Evolutionary conservation across 108 stramenopile genomes (phyloP).

Genomic region (Fragilaria radians): DNA sequence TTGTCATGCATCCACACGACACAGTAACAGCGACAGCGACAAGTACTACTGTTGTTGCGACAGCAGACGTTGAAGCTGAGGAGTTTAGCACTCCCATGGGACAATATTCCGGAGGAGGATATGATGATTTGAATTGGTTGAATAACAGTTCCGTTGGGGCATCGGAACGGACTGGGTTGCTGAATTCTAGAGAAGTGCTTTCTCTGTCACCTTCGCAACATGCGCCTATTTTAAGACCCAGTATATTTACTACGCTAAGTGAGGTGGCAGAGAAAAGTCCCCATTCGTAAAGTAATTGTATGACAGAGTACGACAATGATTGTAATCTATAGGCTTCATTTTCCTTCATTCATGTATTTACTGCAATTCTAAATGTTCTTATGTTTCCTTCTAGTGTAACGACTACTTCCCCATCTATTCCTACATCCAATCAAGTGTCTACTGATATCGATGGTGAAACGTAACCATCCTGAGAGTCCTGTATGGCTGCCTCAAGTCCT

Average conservation of each 20-base stretch:
- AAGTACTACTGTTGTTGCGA: neutral
- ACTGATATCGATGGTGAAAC: neutral
- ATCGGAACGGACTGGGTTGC: neutral
- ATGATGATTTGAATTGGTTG: no score
- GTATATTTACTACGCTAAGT: slow-evolving; percentile 16
- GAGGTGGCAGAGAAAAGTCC: slow-evolving; percentile 2
- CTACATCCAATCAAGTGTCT: neutral
- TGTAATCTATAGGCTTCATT: no score
- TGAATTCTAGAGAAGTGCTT: no score
- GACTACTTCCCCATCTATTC: neutral
- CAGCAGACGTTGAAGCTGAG: neutral
- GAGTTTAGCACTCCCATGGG: neutral
- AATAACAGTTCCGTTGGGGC: no score
- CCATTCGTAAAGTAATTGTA: neutral
- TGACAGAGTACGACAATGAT: no score
- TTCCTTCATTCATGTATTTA: no score
- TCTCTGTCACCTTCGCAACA: no score
- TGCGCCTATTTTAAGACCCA: slow-evolving; percentile 14
- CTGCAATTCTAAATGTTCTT: no score
- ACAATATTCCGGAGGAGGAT: neutral
- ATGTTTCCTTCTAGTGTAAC: neutral
- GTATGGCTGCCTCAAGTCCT: slow-evolving; percentile 10
- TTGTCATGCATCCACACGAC: no score
- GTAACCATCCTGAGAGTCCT: neutral
- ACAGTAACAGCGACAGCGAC: neutral